phyloP scores from a whole-genome alignment of 148 eudicot genomes.

The Spergularia marina region DNA sequence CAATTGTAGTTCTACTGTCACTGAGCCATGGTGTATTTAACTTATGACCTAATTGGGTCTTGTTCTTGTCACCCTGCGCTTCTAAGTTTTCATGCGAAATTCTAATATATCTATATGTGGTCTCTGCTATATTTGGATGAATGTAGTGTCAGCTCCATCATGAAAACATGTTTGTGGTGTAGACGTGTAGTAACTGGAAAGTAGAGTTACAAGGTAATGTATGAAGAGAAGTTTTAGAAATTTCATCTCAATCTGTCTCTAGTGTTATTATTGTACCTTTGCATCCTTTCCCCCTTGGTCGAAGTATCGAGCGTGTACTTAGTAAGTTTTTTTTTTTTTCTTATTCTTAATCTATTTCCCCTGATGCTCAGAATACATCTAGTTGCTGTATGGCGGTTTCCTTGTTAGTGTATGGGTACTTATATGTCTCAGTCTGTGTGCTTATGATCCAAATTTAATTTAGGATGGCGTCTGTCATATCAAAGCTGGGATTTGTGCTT shows the following conservation, averaged over 20 bases:
- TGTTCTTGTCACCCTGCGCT: background rate
- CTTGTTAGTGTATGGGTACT: background rate
- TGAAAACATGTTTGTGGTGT: background rate
- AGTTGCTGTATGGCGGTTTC: background rate
- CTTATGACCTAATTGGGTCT: background rate
- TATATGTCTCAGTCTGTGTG: conserved; percentile 12
- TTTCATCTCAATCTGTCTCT: background rate
- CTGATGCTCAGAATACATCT: background rate
- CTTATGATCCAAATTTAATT: conserved; percentile 24
- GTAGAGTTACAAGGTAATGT: background rate
- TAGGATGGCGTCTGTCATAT: conserved; percentile 93
- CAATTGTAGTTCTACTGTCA: background rate
- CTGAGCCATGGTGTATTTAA: background rate
- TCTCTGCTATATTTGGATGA: background rate
- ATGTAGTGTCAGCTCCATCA: background rate
- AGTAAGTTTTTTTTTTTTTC: background rate
- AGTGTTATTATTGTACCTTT: background rate
- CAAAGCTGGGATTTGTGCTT: conserved; percentile 94
- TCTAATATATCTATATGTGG: background rate
- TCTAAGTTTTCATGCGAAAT: background rate
- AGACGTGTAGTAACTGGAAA: background rate
- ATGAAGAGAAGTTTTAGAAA: background rate
- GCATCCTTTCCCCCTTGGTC: background rate
- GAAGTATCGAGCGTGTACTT: background rate
- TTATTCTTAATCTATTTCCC: background rate